phyloP scores from a whole-genome alignment of 179 eudicot genomes.

The Kewa caespitosa region DNA sequence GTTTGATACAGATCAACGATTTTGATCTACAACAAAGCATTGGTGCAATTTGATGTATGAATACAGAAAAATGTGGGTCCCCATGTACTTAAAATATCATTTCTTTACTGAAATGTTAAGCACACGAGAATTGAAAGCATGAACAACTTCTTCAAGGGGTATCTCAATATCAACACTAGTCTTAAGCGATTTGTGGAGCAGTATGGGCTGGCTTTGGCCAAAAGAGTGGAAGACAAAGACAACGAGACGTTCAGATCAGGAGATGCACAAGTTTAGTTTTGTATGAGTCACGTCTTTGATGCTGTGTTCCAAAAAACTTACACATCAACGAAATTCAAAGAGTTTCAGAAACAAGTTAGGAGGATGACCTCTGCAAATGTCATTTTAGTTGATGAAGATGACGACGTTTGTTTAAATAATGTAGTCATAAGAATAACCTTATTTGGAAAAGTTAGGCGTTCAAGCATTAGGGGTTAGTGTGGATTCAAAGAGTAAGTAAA shows the following conservation, averaged over 20 bases:
- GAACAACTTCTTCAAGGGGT: constrained; percentile 1
- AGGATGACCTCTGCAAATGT: neutral
- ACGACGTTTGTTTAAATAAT: neutral
- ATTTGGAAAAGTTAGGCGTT: neutral
- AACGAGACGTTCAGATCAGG: neutral
- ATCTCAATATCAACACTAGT: constrained; percentile 4
- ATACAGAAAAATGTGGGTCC: neutral
- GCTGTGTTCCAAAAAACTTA: neutral
- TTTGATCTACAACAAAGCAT: neutral
- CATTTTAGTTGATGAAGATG: neutral
- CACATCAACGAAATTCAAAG: neutral
- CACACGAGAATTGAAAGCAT: too few species aligned
- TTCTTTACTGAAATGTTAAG: neutral
- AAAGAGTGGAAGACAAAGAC: constrained; percentile 3
- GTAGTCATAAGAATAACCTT: neutral
- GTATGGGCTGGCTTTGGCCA: neutral
- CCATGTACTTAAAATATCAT: neutral
- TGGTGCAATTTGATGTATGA: neutral
- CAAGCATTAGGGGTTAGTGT: neutral
- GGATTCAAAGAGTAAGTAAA: neutral
- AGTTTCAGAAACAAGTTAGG: neutral
- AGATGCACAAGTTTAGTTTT: neutral
- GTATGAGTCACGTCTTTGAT: neutral
- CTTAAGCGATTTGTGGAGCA: constrained; percentile 11
- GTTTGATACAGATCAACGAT: neutral